phyloP scores from a whole-genome alignment of 139 green algal genomes.

The Chlamydomonas eustigma region DNA sequence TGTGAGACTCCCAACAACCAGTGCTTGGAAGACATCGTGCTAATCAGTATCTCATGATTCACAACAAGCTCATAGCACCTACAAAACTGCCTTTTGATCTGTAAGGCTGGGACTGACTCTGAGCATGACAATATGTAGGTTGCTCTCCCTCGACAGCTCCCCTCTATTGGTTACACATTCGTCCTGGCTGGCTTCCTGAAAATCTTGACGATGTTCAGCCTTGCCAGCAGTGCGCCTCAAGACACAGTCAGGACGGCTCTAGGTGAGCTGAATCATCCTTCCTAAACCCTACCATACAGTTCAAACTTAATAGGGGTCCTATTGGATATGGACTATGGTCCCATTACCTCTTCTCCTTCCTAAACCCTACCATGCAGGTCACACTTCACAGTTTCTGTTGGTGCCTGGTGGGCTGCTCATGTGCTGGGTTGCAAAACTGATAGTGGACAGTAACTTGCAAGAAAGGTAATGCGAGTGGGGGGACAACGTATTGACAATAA shows the following conservation, averaged over 20 bases:
- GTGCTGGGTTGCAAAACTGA: constrained; percentile 32
- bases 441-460: constrained; percentile 32
- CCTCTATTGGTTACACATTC: constrained; percentile 45
- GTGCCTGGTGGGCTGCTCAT: constrained; percentile 40
- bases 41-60: too few species aligned
- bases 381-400: constrained; percentile 36
- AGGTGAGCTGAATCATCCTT: too few species aligned
- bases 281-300: too few species aligned
- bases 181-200: constrained; percentile 57
- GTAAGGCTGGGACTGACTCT: not conserved
- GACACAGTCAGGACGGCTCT: constrained; percentile 35
- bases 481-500: too few species aligned
- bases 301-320: too few species aligned
- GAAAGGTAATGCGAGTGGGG: constrained; percentile 34
- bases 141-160: constrained; percentile 24
- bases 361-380: constrained; percentile 15
- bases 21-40: too few species aligned
- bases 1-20: too few species aligned
- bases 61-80: too few species aligned
- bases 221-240: constrained; percentile 30
- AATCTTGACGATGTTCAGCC: constrained; percentile 48
- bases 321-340: too few species aligned
- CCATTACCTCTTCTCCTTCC: not conserved
- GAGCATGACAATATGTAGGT: constrained; percentile 26
- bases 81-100: too few species aligned